Conservation (phyloP, 495 filamentous ascomycete genomes). For the Penicillium cinerascens region DNA sequence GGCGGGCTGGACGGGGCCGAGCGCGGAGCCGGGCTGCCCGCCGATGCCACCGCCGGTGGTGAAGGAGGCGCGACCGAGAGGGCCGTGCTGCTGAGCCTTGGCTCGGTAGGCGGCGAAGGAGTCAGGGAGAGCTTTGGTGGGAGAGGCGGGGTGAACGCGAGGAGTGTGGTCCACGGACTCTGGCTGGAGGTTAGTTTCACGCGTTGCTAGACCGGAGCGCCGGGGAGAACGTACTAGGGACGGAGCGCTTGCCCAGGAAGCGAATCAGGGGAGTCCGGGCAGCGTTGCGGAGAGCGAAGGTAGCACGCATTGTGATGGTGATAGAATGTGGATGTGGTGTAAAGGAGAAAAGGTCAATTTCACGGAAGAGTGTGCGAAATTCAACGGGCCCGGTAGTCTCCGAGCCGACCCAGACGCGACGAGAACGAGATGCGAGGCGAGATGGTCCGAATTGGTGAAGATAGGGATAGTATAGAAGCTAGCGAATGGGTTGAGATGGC, state of each 20-base stretch:
- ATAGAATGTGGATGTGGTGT: neutral
- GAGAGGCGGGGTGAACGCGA: constrained; percentile 61
- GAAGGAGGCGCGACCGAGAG: constrained; percentile 54
- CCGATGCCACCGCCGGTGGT: constrained; percentile 64
- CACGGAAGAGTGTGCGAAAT: constrained; percentile 26
- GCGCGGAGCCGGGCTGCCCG: constrained; percentile 56
- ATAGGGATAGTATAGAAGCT: neutral
- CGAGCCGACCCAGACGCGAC: constrained; percentile 27
- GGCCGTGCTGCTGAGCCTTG: constrained; percentile 91
- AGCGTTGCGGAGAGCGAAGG: constrained; percentile 63
- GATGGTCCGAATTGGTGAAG: constrained; percentile 13
- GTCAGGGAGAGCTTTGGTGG: constrained; percentile 55
- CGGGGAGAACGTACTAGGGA: constrained; percentile 64
- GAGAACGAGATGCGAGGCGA: constrained; percentile 4
- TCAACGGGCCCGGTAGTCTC: constrained; percentile 31
- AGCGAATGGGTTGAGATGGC: neutral
- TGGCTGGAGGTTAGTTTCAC: constrained; percentile 30
- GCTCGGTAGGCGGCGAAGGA: constrained; percentile 89
- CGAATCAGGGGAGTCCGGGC: constrained; percentile 80
- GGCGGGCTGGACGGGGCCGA: constrained; percentile 67
- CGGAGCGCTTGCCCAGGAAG: constrained; percentile 83
- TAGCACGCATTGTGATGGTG: constrained; percentile 57
- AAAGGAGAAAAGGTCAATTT: constrained; percentile 22
- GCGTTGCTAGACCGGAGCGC: neutral
- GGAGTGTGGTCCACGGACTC: constrained; percentile 69